Conservation (phyloP, 768 basidiomycete species). For the Daedalea quercina region DNA sequence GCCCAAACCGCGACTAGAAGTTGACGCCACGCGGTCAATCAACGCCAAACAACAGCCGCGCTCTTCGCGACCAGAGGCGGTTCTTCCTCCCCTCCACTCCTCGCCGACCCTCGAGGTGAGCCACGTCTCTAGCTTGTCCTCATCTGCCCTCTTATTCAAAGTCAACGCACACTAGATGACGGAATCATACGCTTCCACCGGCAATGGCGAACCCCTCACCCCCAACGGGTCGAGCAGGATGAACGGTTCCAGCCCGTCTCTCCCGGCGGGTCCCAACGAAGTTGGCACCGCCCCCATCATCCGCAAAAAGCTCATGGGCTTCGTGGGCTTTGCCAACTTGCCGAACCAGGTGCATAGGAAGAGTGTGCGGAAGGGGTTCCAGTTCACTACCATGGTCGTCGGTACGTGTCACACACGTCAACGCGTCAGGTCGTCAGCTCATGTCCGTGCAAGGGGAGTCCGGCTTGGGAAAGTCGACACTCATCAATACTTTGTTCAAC, state of each 20-base stretch:
- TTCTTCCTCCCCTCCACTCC: constrained; percentile 36
- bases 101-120: constrained; percentile 36
- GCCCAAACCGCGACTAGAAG: constrained; percentile 37
- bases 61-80: constrained; percentile 23
- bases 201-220: constrained; percentile 53
- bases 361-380: constrained; percentile 96
- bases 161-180: constrained; percentile 47
- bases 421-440: constrained; percentile 8
- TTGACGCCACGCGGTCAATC: constrained; percentile 28
- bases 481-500: constrained; percentile 98
- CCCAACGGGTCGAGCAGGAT: constrained; percentile 54
- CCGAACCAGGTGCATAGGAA: constrained; percentile 99
- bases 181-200: constrained; percentile 66
- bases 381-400: constrained; percentile 99
- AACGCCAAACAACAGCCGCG: constrained; percentile 27
- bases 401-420: constrained; percentile 51
- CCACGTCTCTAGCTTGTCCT: constrained; percentile 21
- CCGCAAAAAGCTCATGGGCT: constrained; percentile 92
- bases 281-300: constrained; percentile 33
- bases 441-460: constrained; percentile 72
- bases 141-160: constrained; percentile 11
- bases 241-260: constrained; percentile 61
- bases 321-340: constrained; percentile 94
- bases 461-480: constrained; percentile 96
- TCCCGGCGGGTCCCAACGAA: constrained; percentile 25